These are phyloP conservation scores for Rhodomyrtus psidioides DNA, from an alignment of 441 rosid genomes.

Conservation along the genomic window DNA sequence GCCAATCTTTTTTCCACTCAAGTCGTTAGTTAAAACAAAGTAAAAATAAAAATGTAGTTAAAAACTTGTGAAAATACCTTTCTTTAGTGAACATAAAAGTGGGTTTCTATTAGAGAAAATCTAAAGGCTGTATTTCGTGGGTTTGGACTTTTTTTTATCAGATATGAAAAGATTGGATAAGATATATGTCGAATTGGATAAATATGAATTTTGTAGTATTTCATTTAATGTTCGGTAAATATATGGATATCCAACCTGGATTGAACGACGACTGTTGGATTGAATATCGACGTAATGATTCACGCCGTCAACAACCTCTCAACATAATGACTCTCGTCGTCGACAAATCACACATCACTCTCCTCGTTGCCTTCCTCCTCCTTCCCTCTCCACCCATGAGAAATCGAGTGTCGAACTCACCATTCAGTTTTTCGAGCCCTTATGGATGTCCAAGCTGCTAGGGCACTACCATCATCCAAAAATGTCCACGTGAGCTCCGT, in stretches of 20 bases:
- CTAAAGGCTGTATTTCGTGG: neutral
- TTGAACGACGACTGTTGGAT: neutral
- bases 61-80: no score
- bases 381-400: neutral
- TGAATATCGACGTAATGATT: neutral
- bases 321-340: neutral
- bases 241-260: accelerated
- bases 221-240: neutral
- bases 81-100: no score
- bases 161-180: neutral
- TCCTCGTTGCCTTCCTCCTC: neutral
- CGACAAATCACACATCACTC: neutral
- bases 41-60: no score
- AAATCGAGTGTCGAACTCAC: neutral
- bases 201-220: neutral
- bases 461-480: no score
- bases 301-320: neutral
- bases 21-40: no score
- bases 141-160: neutral
- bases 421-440: neutral
- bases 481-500: neutral
- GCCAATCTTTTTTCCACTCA: no score
- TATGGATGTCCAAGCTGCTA: neutral
- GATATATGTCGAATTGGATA: neutral
- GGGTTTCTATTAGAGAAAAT: no score